Evolutionary conservation across 2,329 filamentous ascomycete species (phyloP).

Genomic region (Fusarium nurragi): DNA sequence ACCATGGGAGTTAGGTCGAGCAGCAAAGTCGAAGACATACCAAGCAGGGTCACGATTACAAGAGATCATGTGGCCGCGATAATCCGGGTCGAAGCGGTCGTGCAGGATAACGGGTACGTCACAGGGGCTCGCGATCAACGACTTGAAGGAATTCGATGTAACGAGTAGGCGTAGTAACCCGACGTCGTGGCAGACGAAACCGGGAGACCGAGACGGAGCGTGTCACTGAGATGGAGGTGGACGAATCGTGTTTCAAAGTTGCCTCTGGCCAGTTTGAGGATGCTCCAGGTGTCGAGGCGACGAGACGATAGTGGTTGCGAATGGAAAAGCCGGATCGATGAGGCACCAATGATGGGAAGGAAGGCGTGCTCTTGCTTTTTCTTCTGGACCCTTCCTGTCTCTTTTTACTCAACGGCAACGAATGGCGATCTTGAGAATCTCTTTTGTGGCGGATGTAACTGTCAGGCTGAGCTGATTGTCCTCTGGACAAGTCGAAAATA

Average conservation of each 20-base stretch:
- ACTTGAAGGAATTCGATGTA: constrained; percentile 32
- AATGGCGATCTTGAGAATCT: neutral
- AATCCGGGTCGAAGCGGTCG: constrained; percentile 2
- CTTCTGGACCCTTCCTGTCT: constrained; percentile 5
- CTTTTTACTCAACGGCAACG: constrained; percentile 7
- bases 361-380: constrained; percentile 30
- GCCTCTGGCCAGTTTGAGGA: constrained; percentile 38
- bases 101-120: constrained; percentile 13
- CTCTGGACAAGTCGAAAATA: constrained; percentile 25
- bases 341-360: constrained; percentile 17
- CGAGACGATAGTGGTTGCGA: constrained; percentile 35
- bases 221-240: constrained; percentile 33
- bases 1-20: constrained; percentile 6
- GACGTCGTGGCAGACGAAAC: constrained; percentile 14
- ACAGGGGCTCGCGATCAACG: constrained; percentile 36
- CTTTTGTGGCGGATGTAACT: constrained; percentile 18
- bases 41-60: constrained; percentile 18
- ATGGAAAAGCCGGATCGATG: too few species aligned
- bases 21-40: constrained; percentile 22
- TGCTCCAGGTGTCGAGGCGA: constrained; percentile 23
- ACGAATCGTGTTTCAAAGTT: constrained; percentile 44
- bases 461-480: constrained; percentile 30
- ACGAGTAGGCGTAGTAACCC: constrained; percentile 20
- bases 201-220: constrained; percentile 6
- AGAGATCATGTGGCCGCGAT: constrained; percentile 8